phyloP scores from a whole-genome alignment of 768 basidiomycete species.

The Holtermannia corniformis region DNA sequence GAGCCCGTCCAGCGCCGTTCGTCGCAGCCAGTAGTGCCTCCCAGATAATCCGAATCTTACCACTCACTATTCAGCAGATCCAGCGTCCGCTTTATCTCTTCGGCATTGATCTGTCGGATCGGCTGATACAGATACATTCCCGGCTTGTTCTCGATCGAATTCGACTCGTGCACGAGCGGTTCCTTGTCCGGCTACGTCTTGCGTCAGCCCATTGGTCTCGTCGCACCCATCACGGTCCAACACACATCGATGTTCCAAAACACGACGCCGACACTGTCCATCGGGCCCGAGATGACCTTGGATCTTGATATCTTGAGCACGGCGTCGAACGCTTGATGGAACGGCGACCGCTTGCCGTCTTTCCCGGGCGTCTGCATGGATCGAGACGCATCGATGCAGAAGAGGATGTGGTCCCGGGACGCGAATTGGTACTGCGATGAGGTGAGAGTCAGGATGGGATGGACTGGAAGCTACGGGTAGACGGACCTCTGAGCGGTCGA shows the following conservation, averaged over 20 bases:
- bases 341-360: slow-evolving; percentile 60
- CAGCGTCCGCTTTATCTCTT: slow-evolving; percentile 68
- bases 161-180: slow-evolving; percentile 17
- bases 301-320: slow-evolving; percentile 80
- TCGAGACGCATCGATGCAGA: slow-evolving; percentile 86
- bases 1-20: too few species aligned
- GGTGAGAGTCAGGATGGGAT: too few species aligned
- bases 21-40: too few species aligned
- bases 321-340: slow-evolving; percentile 68
- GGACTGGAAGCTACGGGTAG: not conserved
- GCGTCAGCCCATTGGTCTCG: slow-evolving; percentile 38
- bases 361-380: slow-evolving; percentile 73
- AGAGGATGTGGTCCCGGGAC: slow-evolving; percentile 78
- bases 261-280: slow-evolving; percentile 79
- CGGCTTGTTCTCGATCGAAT: slow-evolving; percentile 25
- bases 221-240: slow-evolving; percentile 12
- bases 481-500: slow-evolving; percentile 31
- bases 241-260: slow-evolving; percentile 65
- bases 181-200: slow-evolving; percentile 33
- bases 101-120: slow-evolving; percentile 66
- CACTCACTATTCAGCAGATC: slow-evolving; percentile 63
- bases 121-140: slow-evolving; percentile 59
- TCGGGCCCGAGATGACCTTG: slow-evolving; percentile 80
- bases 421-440: slow-evolving; percentile 54
- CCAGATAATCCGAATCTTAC: not conserved